These are phyloP conservation scores for Vigna mungo DNA, from an alignment of 306 rosid species.

Conservation along the genomic window DNA sequence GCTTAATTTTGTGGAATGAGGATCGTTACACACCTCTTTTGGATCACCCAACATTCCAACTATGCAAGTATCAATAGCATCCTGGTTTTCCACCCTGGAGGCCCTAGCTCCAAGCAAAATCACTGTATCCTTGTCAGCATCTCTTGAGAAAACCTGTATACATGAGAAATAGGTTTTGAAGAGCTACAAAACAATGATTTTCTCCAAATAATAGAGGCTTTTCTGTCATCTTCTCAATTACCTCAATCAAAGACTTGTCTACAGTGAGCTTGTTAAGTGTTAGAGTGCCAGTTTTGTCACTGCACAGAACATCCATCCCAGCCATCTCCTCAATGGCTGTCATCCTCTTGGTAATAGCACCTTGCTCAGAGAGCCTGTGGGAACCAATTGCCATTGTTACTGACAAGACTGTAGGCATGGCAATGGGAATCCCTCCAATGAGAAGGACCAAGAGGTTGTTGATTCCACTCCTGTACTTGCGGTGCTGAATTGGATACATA, in stretches of 20 bases:
- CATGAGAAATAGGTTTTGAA: not conserved
- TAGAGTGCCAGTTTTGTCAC: constrained; percentile 93
- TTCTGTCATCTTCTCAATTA: not conserved
- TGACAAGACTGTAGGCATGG: constrained; percentile 93
- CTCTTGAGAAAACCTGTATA: constrained; percentile 66
- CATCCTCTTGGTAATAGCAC: constrained; percentile 97
- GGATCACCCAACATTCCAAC: constrained; percentile 97
- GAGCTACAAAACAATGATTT: not conserved
- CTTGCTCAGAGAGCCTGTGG: constrained; percentile 80
- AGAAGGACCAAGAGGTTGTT: constrained; percentile 90
- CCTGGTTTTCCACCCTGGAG: constrained; percentile 90
- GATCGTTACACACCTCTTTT: constrained; percentile 63
- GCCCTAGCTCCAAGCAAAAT: constrained; percentile 85
- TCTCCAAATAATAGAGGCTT: not conserved
- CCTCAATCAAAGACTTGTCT: constrained; percentile 82
- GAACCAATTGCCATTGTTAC: constrained; percentile 99
- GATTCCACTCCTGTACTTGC: constrained; percentile 77
- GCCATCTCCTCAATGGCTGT: constrained; percentile 98
- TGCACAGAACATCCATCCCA: constrained; percentile 93
- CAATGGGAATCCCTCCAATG: constrained; percentile 96
- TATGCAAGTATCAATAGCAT: constrained; percentile 94
- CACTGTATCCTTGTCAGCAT: constrained; percentile 63
- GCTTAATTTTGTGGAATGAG: too few relatives aligned
- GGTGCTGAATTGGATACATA: constrained; percentile 86
- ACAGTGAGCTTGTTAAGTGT: constrained; percentile 90